A percentile compares a stretch with the other conserved stretches of the same genome.
Conservation (phyloP, 1,284 basidiomycete species). For the Naganishia sp. region DNA sequence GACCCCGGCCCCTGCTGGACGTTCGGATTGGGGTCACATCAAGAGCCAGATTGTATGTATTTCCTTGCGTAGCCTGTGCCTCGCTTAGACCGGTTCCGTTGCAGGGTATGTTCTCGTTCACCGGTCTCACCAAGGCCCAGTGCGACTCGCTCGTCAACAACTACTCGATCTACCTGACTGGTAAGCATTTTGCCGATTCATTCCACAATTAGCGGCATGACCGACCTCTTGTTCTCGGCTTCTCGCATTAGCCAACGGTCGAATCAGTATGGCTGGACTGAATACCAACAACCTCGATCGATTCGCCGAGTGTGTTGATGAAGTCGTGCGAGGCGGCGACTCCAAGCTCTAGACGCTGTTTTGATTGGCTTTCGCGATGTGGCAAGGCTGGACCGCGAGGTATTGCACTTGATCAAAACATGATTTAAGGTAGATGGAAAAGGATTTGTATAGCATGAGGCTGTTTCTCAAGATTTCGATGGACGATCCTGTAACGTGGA, state of each 20-base stretch:
- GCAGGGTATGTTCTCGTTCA: slow-evolving; percentile 56
- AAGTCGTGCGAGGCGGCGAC: slow-evolving; percentile 32
- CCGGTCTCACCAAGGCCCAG: slow-evolving; percentile 70
- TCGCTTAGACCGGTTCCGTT: slow-evolving; percentile 3
- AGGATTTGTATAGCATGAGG: too few species aligned
- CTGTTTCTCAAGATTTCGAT: too few species aligned
- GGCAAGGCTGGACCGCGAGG: neutral
- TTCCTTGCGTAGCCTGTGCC: neutral
- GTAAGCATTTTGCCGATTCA: slow-evolving; percentile 37
- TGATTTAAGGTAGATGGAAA: too few species aligned
- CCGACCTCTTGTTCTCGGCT: neutral
- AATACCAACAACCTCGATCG: slow-evolving; percentile 73
- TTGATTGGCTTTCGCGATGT: neutral
- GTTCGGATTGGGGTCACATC: slow-evolving; percentile 75
- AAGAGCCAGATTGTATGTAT: slow-evolving; percentile 72
- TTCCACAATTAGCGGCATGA: slow-evolving; percentile 24
- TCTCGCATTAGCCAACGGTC: slow-evolving; percentile 62
- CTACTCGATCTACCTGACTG: slow-evolving; percentile 84
- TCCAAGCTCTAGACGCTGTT: slow-evolving; percentile 12
- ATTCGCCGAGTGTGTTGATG: slow-evolving; percentile 54
- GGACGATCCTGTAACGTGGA: too few species aligned
- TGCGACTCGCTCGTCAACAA: slow-evolving; percentile 71
- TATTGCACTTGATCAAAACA: too few species aligned
- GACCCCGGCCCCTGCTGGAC: slow-evolving; percentile 62
- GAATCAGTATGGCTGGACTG: slow-evolving; percentile 84